Base-by-base conservation (phyloP, 257 asterid genomes). In the Plantago ovata region DNA sequence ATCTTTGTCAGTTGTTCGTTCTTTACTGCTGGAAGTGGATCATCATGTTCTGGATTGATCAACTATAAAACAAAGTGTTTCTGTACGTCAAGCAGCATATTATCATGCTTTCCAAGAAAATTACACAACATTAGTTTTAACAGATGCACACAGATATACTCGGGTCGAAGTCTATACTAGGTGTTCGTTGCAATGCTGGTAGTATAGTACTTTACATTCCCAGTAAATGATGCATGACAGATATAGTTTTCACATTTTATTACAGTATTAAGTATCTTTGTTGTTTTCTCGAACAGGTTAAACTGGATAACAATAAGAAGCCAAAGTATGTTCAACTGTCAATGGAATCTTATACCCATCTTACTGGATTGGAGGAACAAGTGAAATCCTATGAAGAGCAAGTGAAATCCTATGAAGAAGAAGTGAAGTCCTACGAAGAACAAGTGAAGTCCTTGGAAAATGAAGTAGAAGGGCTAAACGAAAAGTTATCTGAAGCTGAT, bases 291-390 rank as follows among this genome's bases (percentile, higher is more conserved):
- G 46, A 70, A 58, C 75, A 82, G 95, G 77, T 46, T 23, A 83
- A 79, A 61, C 86, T 78, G 62, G 96, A 92, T 33, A 76, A 62
- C 28, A 48, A 56, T 62, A 86, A 84, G 68, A 93, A 89, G 64
- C 83, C 94, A 3, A 93, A 84, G 72, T 93, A 86, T 73, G 97
- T 93, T 49, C 99, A 93, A 69, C 84, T 93, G 68, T 89, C 99
- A 20, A 70, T 93, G 72, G 99, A 93, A 58, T 84, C 96, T 10
- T 93, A 93, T 73, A 77, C 95, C 23, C 95, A 93, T 79, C 90
- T 93, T 36, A 89, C 86, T 49, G 96, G 97, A 38, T 61, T 89
- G 81, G 97, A 89, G 80, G 99, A 84, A 72, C 87, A 82, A 78
- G 94, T 84, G 63, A 86, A 81, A 73, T 70, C 81, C 59, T 79